Conservation (phyloP, 495 filamentous ascomycete genomes). For the Penicillium herquei region DNA sequence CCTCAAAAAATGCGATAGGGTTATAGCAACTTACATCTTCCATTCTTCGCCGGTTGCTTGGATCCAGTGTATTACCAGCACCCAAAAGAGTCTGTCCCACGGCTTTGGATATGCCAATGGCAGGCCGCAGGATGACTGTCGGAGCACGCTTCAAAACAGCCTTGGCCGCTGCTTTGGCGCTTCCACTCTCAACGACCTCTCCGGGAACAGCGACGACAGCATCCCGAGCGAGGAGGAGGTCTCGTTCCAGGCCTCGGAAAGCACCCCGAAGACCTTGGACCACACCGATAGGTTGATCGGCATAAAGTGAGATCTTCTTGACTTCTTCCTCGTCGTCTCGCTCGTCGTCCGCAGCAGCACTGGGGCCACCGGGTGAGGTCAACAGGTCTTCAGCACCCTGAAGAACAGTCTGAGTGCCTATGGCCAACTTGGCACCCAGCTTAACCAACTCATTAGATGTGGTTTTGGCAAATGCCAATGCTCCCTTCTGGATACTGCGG, state of each 20-base stretch:
- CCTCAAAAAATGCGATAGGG: not conserved
- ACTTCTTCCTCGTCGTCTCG: constrained; percentile 61
- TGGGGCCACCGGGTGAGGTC: constrained; percentile 36
- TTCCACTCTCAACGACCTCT: constrained; percentile 83
- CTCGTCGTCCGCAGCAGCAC: constrained; percentile 52
- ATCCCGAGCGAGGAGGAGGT: constrained; percentile 79
- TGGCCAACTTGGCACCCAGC: constrained; percentile 89
- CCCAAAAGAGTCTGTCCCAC: constrained; percentile 87
- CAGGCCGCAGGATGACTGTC: constrained; percentile 85
- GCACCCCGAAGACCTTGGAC: constrained; percentile 81
- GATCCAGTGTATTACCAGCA: constrained; percentile 90
- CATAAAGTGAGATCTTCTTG: constrained; percentile 82
- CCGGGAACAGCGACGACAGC: constrained; percentile 93
- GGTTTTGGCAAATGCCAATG: constrained; percentile 82
- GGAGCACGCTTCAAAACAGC: constrained; percentile 81
- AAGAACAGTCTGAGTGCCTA: constrained; percentile 88
- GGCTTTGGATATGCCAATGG: constrained; percentile 86
- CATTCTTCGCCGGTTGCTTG: constrained; percentile 72
- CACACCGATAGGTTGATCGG: constrained; percentile 86
- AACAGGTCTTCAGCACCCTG: constrained; percentile 85
- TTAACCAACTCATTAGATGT: constrained; percentile 89
- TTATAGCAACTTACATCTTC: constrained; percentile 70
- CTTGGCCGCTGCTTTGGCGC: constrained; percentile 75
- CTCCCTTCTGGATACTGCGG: constrained; percentile 87
- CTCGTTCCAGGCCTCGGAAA: constrained; percentile 76